These are phyloP conservation scores for Gloeostereum incarnatum DNA, from an alignment of 768 basidiomycete genomes.

Conservation along the genomic window DNA sequence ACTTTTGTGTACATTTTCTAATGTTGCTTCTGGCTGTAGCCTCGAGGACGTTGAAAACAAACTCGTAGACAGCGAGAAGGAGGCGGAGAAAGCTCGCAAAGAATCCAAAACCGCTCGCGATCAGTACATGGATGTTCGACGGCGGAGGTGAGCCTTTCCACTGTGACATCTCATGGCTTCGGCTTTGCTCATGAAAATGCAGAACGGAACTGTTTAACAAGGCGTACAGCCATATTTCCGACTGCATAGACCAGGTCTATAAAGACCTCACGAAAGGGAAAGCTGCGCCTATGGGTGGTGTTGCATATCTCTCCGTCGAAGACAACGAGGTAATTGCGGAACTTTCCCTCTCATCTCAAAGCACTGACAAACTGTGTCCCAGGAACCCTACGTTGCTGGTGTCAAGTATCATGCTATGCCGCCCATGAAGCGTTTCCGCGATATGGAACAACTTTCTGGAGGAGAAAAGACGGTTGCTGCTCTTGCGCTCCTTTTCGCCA, in stretches of 20 bases:
- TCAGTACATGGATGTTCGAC: constrained; percentile 82
- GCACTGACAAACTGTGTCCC: constrained; percentile 3
- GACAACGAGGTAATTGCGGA: constrained; percentile 68
- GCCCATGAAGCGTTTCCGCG: constrained; percentile 97
- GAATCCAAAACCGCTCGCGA: constrained; percentile 89
- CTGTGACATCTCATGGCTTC: neutral
- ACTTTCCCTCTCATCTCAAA: neutral
- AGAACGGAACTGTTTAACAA: constrained; percentile 87
- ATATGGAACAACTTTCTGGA: constrained; percentile 98
- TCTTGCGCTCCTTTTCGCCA: constrained; percentile 91
- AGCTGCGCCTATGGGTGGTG: constrained; percentile 88
- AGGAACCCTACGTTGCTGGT: constrained; percentile 81
- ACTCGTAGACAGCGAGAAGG: constrained; percentile 81
- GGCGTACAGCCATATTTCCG: constrained; percentile 94
- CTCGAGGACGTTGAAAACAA: constrained; percentile 81
- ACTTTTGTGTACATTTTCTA: neutral
- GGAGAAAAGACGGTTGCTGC: constrained; percentile 99
- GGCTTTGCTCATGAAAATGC: neutral
- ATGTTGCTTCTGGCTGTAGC: constrained; percentile 22
- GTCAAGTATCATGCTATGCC: constrained; percentile 99
- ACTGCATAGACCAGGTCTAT: constrained; percentile 91
- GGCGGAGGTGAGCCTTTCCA: constrained; percentile 45
- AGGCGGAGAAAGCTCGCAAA: constrained; percentile 86
- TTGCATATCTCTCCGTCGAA: constrained; percentile 92
- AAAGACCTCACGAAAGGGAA: constrained; percentile 97